Conservation (phyloP, 176 grass and related monocot genomes). For the Lolium rigidum region DNA sequence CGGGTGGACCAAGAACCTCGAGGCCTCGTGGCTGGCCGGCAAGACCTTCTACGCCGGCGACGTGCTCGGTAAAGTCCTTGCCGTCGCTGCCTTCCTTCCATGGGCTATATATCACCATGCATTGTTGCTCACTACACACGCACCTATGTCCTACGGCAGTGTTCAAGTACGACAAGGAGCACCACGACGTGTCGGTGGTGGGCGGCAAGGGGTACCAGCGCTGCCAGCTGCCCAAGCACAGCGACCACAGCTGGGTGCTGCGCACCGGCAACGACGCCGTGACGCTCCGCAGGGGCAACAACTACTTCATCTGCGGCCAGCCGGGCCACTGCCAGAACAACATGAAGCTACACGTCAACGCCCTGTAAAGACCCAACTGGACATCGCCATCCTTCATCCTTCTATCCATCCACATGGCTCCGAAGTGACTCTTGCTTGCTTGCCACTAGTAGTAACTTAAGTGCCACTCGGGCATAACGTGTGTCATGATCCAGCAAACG, state of each 20-base stretch:
- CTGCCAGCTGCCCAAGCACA: conserved; percentile 31
- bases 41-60: conserved; percentile 57
- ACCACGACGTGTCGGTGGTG: conserved; percentile 43
- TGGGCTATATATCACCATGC: too few relatives aligned
- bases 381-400: too few relatives aligned
- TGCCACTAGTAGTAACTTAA: background rate
- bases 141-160: conserved; percentile 10
- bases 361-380: background rate
- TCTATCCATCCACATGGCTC: too few relatives aligned
- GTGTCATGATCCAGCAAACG: too few relatives aligned
- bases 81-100: too few relatives aligned
- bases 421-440: too few relatives aligned
- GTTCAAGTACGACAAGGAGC: conserved; percentile 51
- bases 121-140: too few relatives aligned
- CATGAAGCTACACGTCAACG: conserved; percentile 55
- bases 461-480: too few relatives aligned
- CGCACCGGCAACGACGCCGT: conserved; percentile 27
- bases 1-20: conserved; percentile 38
- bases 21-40: conserved; percentile 13
- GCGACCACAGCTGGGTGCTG: background rate
- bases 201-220: conserved; percentile 31
- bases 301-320: conserved; percentile 63
- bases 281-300: conserved; percentile 35
- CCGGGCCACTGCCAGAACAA: conserved; percentile 45
- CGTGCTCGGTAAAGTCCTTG: conserved; percentile 33